Conservation (phyloP, 2,329 filamentous ascomycete genomes). For the Clarireedia hainanense region DNA sequence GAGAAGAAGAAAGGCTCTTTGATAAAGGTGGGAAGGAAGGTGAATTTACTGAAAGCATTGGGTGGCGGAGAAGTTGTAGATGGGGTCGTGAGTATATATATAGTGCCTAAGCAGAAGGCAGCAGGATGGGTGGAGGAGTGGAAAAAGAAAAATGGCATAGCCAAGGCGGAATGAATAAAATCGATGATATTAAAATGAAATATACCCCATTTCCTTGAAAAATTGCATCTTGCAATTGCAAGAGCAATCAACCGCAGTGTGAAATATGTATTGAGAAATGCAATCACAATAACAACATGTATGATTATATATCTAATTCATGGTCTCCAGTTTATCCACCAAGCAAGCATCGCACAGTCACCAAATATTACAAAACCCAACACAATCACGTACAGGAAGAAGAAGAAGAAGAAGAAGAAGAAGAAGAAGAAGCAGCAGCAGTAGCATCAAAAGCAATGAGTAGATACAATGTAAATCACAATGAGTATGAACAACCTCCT, state of each 20-base stretch:
- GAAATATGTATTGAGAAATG: too few relatives aligned
- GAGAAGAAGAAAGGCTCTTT: conserved; percentile 74
- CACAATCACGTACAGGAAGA: too few relatives aligned
- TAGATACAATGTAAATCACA: background rate
- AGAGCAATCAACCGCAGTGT: background rate
- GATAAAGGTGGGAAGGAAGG: conserved; percentile 83
- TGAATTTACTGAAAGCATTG: conserved; percentile 67
- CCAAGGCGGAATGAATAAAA: conserved; percentile 26
- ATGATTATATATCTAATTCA: too few relatives aligned
- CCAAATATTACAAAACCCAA: too few relatives aligned
- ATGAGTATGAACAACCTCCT: conserved; percentile 3
- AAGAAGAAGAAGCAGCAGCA: background rate
- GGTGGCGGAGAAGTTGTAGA: conserved; percentile 77
- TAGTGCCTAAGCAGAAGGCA: conserved; percentile 66
- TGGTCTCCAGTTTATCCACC: too few relatives aligned
- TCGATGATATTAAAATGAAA: background rate
- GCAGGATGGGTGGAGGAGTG: conserved; percentile 76
- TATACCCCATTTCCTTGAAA: background rate
- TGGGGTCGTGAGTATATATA: conserved; percentile 71
- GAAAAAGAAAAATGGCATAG: conserved; percentile 62
- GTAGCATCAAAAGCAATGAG: conserved; percentile 4
- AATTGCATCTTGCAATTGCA: background rate
- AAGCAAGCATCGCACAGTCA: too few relatives aligned
- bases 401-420: background rate
- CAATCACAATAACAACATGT: too few relatives aligned